Percentiles rank a stretch among this genome's conserved stretches.
Conservation (phyloP, 805 yeast species). For the Pichia exigua region DNA sequence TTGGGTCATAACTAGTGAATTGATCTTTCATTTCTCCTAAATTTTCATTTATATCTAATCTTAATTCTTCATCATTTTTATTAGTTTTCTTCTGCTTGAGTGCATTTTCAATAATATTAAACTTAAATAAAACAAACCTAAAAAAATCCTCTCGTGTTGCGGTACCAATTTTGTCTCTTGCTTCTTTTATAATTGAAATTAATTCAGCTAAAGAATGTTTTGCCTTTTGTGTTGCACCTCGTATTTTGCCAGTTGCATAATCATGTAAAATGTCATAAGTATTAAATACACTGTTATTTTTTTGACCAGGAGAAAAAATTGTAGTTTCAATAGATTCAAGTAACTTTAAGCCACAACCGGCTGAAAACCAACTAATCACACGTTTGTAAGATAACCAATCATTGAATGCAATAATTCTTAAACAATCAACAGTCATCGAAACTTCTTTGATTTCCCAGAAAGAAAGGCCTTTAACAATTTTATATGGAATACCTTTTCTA, state of each 20-base stretch:
- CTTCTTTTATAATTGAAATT: constrained; percentile 22
- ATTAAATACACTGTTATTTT: neutral
- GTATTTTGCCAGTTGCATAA: constrained; percentile 10
- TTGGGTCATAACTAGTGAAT: constrained; percentile 20
- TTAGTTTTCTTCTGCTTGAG: constrained; percentile 14
- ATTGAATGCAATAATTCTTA: constrained; percentile 53
- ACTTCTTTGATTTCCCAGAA: constrained; percentile 79
- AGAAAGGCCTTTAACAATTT: constrained; percentile 62
- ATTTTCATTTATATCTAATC: constrained; percentile 18
- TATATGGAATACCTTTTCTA: constrained; percentile 50
- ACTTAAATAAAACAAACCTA: constrained; percentile 15
- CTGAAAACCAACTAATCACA: constrained; percentile 50
- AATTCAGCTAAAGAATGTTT: constrained; percentile 23
- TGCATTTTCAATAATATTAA: constrained; percentile 16
- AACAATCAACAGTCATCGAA: constrained; percentile 49
- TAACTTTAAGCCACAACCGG: constrained; percentile 61
- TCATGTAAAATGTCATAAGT: constrained; percentile 10
- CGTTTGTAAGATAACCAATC: constrained; percentile 57
- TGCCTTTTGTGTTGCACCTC: constrained; percentile 15
- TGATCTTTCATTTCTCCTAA: constrained; percentile 24
- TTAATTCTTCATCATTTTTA: constrained; percentile 17
- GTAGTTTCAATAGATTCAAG: constrained; percentile 15
- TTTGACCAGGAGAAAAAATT: neutral
- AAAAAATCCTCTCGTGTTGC: constrained; percentile 12
- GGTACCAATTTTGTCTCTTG: constrained; percentile 11